phyloP scores from a whole-genome alignment of 805 yeast genomes.

The Lipomyces japonicus region DNA sequence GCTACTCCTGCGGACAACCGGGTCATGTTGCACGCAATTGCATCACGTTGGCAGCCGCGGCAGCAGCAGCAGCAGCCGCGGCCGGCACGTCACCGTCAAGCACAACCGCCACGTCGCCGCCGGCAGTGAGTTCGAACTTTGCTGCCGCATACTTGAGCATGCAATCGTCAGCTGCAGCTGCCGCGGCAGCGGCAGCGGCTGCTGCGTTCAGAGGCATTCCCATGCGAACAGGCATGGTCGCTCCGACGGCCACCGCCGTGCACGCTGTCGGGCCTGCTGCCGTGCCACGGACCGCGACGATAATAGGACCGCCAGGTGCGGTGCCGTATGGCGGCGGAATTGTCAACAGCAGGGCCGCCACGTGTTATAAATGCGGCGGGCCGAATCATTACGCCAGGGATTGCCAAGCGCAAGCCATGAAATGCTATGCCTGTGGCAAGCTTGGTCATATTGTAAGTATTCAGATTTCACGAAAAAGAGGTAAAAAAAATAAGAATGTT shows the following conservation, averaged over 20 bases:
- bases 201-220: conserved; percentile 29
- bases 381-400: conserved; percentile 92
- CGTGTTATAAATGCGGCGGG: conserved; percentile 85
- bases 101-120: no score
- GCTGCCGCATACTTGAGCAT: conserved; percentile 31
- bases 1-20: conserved; percentile 71
- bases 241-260: conserved; percentile 15
- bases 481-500: not conserved
- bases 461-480: not conserved
- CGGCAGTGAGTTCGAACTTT: conserved; percentile 27
- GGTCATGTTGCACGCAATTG: conserved; percentile 86
- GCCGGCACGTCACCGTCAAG: conserved; percentile 7
- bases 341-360: conserved; percentile 37
- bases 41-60: conserved; percentile 31
- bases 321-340: not conserved
- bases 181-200: conserved; percentile 27
- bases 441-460: conserved; percentile 80
- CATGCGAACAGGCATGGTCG: conserved; percentile 26
- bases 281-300: conserved; percentile 3
- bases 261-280: not conserved
- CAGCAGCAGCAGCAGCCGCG: conserved; percentile 26
- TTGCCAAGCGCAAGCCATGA: conserved; percentile 65
- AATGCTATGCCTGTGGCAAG: conserved; percentile 88
- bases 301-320: not conserved
- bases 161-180: conserved; percentile 22